Evolutionary conservation across 1,139 yeast genomes (phyloP).

Genomic region (Schizosaccharomyces versatilis): DNA sequence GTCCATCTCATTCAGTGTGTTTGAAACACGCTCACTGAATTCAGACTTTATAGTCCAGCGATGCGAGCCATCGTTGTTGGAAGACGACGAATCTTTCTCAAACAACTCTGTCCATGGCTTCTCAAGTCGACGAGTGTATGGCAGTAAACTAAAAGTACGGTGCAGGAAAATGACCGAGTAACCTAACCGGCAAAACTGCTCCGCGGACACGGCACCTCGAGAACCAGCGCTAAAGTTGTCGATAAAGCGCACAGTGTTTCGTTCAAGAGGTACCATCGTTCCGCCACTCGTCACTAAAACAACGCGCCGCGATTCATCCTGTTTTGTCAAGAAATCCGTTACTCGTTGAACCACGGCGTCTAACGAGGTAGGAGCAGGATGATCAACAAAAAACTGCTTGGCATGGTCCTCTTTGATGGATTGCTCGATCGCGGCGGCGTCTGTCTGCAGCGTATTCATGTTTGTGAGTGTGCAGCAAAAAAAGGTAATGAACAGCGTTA

Average conservation of each 20-base stretch:
- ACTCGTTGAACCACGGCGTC: neutral
- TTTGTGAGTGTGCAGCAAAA: too few relatives aligned
- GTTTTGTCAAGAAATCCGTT: conserved; percentile 2
- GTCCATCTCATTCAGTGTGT: neutral
- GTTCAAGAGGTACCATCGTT: conserved; percentile 90
- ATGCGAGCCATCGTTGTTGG: neutral
- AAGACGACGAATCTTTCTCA: neutral
- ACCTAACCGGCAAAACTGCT: conserved; percentile 60
- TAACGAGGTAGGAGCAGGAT: conserved; percentile 3
- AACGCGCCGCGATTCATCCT: conserved; percentile 5
- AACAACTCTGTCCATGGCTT: neutral
- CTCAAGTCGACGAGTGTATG: conserved; percentile 40
- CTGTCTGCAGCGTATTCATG: too few relatives aligned
- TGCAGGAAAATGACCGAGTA: conserved; percentile 84
- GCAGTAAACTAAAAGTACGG: conserved; percentile 74
- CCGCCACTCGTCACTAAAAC: conserved; percentile 36
- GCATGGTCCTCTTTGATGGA: neutral
- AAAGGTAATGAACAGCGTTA: too few relatives aligned
- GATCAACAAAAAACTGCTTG: neutral
- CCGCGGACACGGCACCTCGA: conserved; percentile 90
- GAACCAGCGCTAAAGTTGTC: conserved; percentile 97
- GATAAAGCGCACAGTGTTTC: conserved; percentile 84
- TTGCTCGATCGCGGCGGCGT: too few relatives aligned
- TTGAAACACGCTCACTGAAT: neutral
- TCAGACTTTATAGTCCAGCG: neutral